Evolutionary conservation across 306 rosid genomes (phyloP), one percentile per base, ranked within the genome.

Genomic region (Sphenostylis stenocarpa): DNA sequence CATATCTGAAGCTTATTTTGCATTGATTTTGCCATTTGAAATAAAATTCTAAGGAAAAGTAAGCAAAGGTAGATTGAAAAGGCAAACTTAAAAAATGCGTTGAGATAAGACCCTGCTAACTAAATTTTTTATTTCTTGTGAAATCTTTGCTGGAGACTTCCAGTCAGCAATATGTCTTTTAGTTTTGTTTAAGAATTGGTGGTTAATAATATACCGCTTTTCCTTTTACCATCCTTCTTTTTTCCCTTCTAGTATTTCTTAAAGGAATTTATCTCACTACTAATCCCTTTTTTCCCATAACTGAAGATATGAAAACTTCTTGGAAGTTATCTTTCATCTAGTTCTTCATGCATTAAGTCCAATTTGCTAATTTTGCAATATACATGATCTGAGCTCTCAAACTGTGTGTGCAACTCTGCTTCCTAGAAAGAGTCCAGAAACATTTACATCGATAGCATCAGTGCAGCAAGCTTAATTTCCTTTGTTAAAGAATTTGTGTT

Each of bases 151-250:
- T 69, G 31, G 70, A 49, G 56, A 31, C 19, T 67, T 51, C 52
- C 60, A 47, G 7, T 66, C 14, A 57, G 55, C 70, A 64, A 48
- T 17, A 19, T 58, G 38, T 60, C 19, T 84, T 69, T 24, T 19
- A 38, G 56, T 76, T 77, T 66, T 57, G 15, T 66, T 80, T 72
- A 26, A 12, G 66, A 76, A 65, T 77, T 36, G 36, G 48, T 29
- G 24, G 33, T 36, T 56, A 52, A 14, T 52, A 9, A 12, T 58
- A 60, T 51, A 5, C 70, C 52, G 19, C 17, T 77, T 69, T 57
- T 29, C 49, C 39, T 19, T 44, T 21, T 38, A 21, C 20, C 57
- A 23, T 45, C 34, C 19, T 20, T 77, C 52, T 51, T 7, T n/a
- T 73, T 73, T 82, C 51, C 78, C 31, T 41, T 67, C 36, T 23